Evolutionary conservation across 768 basidiomycete genomes (phyloP), one percentile per base, ranked within the genome.

Genomic region (Phanerochaete carnosa): DNA sequence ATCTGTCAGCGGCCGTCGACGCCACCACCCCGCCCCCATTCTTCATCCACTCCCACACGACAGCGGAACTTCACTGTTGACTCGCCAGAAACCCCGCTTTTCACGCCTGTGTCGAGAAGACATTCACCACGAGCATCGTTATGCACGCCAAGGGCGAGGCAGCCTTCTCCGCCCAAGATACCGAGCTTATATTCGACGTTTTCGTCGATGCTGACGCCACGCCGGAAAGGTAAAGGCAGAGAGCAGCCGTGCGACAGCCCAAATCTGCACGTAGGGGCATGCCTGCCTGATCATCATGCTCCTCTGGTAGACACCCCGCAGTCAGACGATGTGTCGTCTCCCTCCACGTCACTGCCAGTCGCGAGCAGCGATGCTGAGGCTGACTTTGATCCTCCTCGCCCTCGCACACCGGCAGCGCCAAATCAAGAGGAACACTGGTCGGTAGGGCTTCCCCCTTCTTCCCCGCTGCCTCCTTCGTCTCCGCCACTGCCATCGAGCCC

Each of bases 321-420:
- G 26, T 70, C 78, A n/a, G 76, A 80, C 45, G 75, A 68, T 37
- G 54, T 74, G 33, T 25, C 43, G 2, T 55, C 60, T 11, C 79
- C 81, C 2, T 73, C 79, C 19, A 79, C 74, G 59, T 81, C 82
- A 1, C 67, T 81, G 33, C 80, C 80, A 2, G 71, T 77, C 22
- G 77, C 78, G 30, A 81, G 80, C 64, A 83, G 79, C 64, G 81
- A 84, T 55, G 69, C 73, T 9, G 81, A 81, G 29, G 57, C 57
- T 25, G 65, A 62, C 45, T 52, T 32, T 19, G 39, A 43, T 3
- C 15, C 39, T 22, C 54, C 32, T 11, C 57, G 32, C 8, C 50
- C 64, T 6, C 35, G 56, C 35, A 57, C 55, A 2, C 47, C 59
- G 1, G 50, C 64, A 39, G 59, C 33, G 50, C 55, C 35, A 12